A percentile compares a stretch with the other conserved stretches of the same genome.
phyloP scores from a whole-genome alignment of 176 grass and related monocot genomes.

The Typha latifolia region DNA sequence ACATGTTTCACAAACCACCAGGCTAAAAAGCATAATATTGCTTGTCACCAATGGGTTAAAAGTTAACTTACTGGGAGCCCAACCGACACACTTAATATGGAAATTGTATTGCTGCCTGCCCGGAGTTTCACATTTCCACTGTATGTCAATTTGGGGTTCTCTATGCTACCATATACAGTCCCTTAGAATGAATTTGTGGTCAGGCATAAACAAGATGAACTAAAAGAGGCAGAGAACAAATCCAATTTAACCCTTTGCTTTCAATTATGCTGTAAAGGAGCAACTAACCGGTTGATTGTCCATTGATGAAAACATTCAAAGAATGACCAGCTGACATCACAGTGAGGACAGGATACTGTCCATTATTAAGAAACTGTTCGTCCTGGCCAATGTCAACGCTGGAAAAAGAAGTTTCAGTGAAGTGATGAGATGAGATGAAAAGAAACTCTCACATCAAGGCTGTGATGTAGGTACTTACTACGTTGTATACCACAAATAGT shows the following conservation, averaged over 20 bases:
- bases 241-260: not conserved
- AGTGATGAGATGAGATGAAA: not conserved
- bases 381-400: constrained; percentile 56
- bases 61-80: constrained; percentile 77
- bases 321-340: constrained; percentile 98
- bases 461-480: constrained; percentile 42
- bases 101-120: constrained; percentile 83
- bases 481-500: constrained; percentile 97
- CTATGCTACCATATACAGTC: constrained; percentile 68
- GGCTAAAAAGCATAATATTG: not conserved
- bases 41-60: constrained; percentile 1
- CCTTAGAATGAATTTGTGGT: constrained; percentile 38
- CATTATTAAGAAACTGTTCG: constrained; percentile 62
- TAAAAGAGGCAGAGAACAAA: not conserved
- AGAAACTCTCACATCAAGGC: constrained; percentile 4
- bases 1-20: not conserved
- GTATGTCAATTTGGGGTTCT: constrained; percentile 83
- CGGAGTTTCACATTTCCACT: constrained; percentile 57
- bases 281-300: constrained; percentile 51
- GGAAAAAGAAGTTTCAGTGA: constrained; percentile 23
- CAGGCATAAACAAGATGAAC: constrained; percentile 8
- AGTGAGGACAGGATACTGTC: constrained; percentile 45
- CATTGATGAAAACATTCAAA: constrained; percentile 78
- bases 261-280: not conserved
- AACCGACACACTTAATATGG: constrained; percentile 86